phyloP scores from a whole-genome alignment of 2,329 filamentous ascomycete species.

The Rhynchosporium secalis region DNA sequence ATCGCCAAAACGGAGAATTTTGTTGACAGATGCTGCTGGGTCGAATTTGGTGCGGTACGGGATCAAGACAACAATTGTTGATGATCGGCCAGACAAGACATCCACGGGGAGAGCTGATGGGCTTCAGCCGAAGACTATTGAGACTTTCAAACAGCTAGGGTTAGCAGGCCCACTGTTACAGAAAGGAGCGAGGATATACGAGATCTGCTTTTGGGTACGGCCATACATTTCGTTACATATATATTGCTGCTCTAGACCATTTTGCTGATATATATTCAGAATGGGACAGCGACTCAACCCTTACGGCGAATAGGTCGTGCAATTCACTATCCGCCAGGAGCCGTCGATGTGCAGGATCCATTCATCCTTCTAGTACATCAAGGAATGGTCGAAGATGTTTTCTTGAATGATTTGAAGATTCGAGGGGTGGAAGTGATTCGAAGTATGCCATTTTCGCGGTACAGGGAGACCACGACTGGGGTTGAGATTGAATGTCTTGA shows the following conservation, averaged over 20 bases:
- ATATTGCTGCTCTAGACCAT: slow-evolving; percentile 29
- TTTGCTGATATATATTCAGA: slow-evolving; percentile 46
- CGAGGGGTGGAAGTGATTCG: slow-evolving; percentile 50
- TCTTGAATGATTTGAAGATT: slow-evolving; percentile 54
- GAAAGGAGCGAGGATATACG: slow-evolving; percentile 58
- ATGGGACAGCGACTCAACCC: slow-evolving; percentile 18
- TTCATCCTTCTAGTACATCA: slow-evolving; percentile 53
- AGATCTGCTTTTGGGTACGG: slow-evolving; percentile 60
- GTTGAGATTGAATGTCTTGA: slow-evolving; percentile 52
- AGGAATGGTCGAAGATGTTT: slow-evolving; percentile 49
- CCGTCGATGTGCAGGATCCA: slow-evolving; percentile 36
- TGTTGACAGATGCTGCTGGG: slow-evolving; percentile 38
- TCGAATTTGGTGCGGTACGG: slow-evolving; percentile 64
- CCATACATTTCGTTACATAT: slow-evolving; percentile 21
- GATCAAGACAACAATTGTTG: slow-evolving; percentile 64
- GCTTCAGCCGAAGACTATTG: slow-evolving; percentile 60
- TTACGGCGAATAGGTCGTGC: slow-evolving; percentile 41
- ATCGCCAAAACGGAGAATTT: not conserved
- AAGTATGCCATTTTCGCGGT: slow-evolving; percentile 45
- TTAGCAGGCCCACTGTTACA: slow-evolving; percentile 54
- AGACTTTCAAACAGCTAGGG: slow-evolving; percentile 62
- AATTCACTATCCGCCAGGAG: slow-evolving; percentile 35
- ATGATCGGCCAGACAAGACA: slow-evolving; percentile 68
- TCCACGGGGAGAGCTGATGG: slow-evolving; percentile 61
- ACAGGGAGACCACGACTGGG: slow-evolving; percentile 39